A percentile compares a stretch with the other conserved stretches of the same genome.
phyloP scores from a whole-genome alignment of 495 filamentous ascomycete genomes.

The Terfezia claveryi region DNA sequence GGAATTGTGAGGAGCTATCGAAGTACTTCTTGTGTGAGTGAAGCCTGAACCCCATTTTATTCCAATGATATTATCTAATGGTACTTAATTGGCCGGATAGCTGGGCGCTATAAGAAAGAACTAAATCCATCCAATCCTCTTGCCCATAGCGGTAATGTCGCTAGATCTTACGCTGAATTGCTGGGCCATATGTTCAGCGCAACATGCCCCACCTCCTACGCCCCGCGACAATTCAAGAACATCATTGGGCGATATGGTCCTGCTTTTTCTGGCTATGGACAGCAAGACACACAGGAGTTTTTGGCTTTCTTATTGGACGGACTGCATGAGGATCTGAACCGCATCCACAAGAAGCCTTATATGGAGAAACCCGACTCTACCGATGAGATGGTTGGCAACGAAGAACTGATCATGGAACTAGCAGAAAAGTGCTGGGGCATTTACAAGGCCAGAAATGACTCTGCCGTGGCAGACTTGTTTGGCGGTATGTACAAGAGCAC shows the following conservation, averaged over 20 bases:
- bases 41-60: background rate
- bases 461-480: slow-evolving; percentile 82
- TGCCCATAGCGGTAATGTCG: slow-evolving; percentile 61
- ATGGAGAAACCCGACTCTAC: slow-evolving; percentile 96
- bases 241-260: slow-evolving; percentile 58
- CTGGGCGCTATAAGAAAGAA: slow-evolving; percentile 47
- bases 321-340: slow-evolving; percentile 81
- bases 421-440: slow-evolving; percentile 75
- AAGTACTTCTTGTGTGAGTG: slow-evolving; percentile 59
- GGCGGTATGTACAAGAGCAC: slow-evolving; percentile 97
- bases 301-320: slow-evolving; percentile 91
- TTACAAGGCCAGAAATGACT: slow-evolving; percentile 81
- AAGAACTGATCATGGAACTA: slow-evolving; percentile 52
- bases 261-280: slow-evolving; percentile 78
- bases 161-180: slow-evolving; percentile 52
- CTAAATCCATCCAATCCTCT: slow-evolving; percentile 69
- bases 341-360: slow-evolving; percentile 87
- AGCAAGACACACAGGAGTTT: slow-evolving; percentile 95
- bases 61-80: background rate
- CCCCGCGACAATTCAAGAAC: slow-evolving; percentile 56
- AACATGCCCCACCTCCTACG: slow-evolving; percentile 35
- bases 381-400: slow-evolving; percentile 80
- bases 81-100: slow-evolving; percentile 17
- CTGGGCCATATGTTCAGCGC: slow-evolving; percentile 51
- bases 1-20: slow-evolving; percentile 75